Percentiles rank a stretch among this genome's conserved stretches.
phyloP scores from a whole-genome alignment of 192 early-diverging fungal species.

The Coemansia aciculifera region DNA sequence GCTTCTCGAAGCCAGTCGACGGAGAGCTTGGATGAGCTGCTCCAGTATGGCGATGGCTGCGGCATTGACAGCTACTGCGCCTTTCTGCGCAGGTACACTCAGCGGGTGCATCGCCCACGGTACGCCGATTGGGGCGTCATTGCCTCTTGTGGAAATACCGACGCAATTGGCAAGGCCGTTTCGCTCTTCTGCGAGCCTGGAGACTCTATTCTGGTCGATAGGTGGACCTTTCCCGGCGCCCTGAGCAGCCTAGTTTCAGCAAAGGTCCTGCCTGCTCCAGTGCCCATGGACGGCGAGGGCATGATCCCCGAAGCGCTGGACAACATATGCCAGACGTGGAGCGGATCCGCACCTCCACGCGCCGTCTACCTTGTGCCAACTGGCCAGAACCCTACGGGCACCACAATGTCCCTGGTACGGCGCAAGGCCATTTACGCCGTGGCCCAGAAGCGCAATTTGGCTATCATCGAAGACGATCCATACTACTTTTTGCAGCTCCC shows the following conservation, averaged over 20 bases:
- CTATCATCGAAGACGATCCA: conserved; percentile 95
- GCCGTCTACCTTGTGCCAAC: conserved; percentile 79
- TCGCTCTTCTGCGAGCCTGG: conserved; percentile 60
- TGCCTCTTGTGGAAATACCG: conserved; percentile 62
- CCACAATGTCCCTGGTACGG: conserved; percentile 72
- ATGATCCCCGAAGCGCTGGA: conserved; percentile 64
- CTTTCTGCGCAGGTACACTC: conserved; percentile 55
- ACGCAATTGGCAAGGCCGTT: conserved; percentile 58
- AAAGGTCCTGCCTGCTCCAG: conserved; percentile 49
- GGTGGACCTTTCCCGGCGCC: conserved; percentile 62
- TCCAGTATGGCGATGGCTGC: conserved; percentile 63
- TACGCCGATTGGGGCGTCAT: conserved; percentile 68
- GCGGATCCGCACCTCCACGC: conserved; percentile 37
- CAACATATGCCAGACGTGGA: conserved; percentile 55
- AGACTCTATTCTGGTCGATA: conserved; percentile 60
- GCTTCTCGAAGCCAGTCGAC: conserved; percentile 11
- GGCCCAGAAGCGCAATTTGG: conserved; percentile 70
- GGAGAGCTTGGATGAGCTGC: conserved; percentile 48
- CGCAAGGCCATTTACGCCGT: conserved; percentile 78
- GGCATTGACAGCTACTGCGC: conserved; percentile 56
- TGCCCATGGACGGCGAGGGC: conserved; percentile 63
- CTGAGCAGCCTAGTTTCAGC: conserved; percentile 54
- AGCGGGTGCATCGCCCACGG: conserved; percentile 49
- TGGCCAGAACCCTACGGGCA: conserved; percentile 89
- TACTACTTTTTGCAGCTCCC: conserved; percentile 87